phyloP scores from a whole-genome alignment of 2,329 filamentous ascomycete species.

The Fonsecaea nubica region DNA sequence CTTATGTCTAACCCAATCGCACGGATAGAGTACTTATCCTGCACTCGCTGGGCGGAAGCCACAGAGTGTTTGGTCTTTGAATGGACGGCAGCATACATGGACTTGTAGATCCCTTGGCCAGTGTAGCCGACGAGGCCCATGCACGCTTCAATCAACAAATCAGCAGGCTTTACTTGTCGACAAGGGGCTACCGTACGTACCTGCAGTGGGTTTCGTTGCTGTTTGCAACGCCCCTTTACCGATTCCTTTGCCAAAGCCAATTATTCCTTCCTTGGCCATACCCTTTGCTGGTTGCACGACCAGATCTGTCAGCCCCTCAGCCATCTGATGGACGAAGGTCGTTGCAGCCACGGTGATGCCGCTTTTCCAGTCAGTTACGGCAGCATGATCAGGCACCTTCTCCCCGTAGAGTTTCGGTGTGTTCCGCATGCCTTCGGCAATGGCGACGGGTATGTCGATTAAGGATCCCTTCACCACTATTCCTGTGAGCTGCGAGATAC shows the following conservation, averaged over 20 bases:
- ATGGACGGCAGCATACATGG: conserved; percentile 41
- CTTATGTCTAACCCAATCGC: conserved; percentile 14
- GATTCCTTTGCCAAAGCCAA: conserved; percentile 51
- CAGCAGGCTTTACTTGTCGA: conserved; percentile 37
- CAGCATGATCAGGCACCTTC: conserved; percentile 50
- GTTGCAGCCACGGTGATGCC: conserved; percentile 53
- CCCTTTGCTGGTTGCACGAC: conserved; percentile 53
- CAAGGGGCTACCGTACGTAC: conserved; percentile 36
- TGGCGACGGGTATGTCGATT: conserved; percentile 56
- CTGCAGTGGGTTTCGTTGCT: conserved; percentile 16
- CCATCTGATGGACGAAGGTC: conserved; percentile 53
- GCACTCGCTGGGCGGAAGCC: conserved; percentile 38
- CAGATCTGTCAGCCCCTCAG: conserved; percentile 53
- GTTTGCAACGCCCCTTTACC: conserved; percentile 47
- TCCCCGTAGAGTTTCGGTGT: conserved; percentile 60
- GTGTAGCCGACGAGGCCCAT: conserved; percentile 46
- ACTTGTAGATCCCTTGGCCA: conserved; percentile 45
- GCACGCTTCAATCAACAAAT: conserved; percentile 22
- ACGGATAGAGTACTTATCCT: conserved; percentile 35
- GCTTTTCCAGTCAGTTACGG: conserved; percentile 56
- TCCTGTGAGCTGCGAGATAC: conserved; percentile 11
- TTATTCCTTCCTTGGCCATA: conserved; percentile 48
- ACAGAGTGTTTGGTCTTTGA: conserved; percentile 42
- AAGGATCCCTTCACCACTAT: conserved; percentile 37
- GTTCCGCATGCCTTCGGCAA: conserved; percentile 61